phyloP scores from a whole-genome alignment of 2,329 filamentous ascomycete species.

The Boeremia exigua region DNA sequence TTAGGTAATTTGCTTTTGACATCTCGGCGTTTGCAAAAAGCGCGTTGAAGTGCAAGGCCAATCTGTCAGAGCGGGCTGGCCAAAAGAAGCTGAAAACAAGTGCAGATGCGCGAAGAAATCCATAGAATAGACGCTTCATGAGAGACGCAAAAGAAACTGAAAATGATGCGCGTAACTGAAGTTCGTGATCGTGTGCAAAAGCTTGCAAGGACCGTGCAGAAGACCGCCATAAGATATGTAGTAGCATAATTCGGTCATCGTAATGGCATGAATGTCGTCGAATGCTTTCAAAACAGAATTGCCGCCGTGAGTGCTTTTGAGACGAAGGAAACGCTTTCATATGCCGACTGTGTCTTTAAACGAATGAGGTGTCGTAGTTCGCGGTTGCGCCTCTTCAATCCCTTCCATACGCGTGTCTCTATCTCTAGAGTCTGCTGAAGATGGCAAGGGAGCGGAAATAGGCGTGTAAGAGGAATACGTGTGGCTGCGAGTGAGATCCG shows the following conservation, averaged over 20 bases:
- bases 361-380: constrained; percentile 50
- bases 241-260: constrained; percentile 44
- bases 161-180: constrained; percentile 32
- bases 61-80: constrained; percentile 23
- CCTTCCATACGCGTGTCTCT: constrained; percentile 47
- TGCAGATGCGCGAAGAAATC: constrained; percentile 14
- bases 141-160: constrained; percentile 19
- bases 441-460: constrained; percentile 44
- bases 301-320: constrained; percentile 48
- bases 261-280: constrained; percentile 48
- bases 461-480: constrained; percentile 45
- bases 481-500: constrained; percentile 35
- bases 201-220: constrained; percentile 39
- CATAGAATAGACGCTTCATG: constrained; percentile 17
- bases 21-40: constrained; percentile 40
- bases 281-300: constrained; percentile 49
- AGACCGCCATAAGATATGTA: constrained; percentile 40
- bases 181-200: constrained; percentile 30
- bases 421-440: constrained; percentile 41
- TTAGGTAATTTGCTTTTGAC: constrained; percentile 44
- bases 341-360: constrained; percentile 54
- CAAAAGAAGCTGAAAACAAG: constrained; percentile 23
- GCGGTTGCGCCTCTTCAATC: constrained; percentile 46
- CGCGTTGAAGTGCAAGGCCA: constrained; percentile 34
- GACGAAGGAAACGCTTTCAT: constrained; percentile 47